Evolutionary conservation across 2,329 filamentous ascomycete genomes (phyloP), one percentile per base, ranked within the genome.

Genomic region (Aspergillus sergii): DNA sequence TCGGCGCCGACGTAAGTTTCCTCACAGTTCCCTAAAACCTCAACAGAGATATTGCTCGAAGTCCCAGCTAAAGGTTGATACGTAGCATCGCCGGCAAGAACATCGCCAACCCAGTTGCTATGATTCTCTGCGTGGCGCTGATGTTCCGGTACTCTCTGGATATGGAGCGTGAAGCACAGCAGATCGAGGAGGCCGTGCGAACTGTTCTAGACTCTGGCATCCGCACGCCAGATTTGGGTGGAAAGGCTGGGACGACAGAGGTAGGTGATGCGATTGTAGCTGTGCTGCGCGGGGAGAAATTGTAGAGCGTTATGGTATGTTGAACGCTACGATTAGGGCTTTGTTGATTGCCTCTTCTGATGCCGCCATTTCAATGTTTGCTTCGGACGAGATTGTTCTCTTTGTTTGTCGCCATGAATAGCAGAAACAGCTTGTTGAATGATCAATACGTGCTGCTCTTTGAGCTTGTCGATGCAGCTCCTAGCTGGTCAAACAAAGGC

Each of bases 111-210:
- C 94, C 94, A 5, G 84, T 97, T 63, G 93, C 93, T 50, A 94
- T 92, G 67, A 91, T 97, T 66, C 87, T 97, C 26, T 96, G 92
- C 3, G 86, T 96, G 12, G 92, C 92, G 72, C 94, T 97, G 91
- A 93, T 97, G 90, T 87, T 97, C 73, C 89, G 91, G 71, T 97
- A 96, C 83, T 96, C 92, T 9, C 85, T 97, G 58, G 88, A 88
- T 72, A 86, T 94, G 72, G 89, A 91, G 41, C 82, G 86, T 51
- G 89, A 96, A 78, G 91, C 93, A 14, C 84, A 86, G 64, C 88
- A 88, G 56, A 86, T 97, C 65, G 93, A 97, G 80, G 84, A 88
- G 65, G 93, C 93, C 1, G 92, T 96, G 56, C 87, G 87, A 72
- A 86, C 82, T 51, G 90, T 90, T 41, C 87, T 97, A 63, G 92